These are phyloP conservation scores for Sphaerostilbella broomeana DNA, from an alignment of 2,329 filamentous ascomycete species.

Conservation along the genomic window DNA sequence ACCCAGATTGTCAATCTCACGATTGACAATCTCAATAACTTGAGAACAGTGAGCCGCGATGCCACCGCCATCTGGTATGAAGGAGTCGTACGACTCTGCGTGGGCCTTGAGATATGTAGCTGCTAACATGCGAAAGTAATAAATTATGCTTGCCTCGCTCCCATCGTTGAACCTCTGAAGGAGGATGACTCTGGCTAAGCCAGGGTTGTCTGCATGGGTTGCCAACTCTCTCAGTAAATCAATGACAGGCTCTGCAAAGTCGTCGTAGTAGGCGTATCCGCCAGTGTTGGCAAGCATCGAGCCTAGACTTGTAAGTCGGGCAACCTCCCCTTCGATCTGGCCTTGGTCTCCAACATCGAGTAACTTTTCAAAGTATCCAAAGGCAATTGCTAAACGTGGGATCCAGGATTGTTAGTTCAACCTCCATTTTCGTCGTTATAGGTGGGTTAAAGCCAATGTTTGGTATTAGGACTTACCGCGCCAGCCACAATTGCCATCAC, in stretches of 20 bases:
- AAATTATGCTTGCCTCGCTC: slow-evolving; percentile 71
- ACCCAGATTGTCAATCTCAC: slow-evolving; percentile 88
- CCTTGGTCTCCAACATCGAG: slow-evolving; percentile 58
- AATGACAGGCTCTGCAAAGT: slow-evolving; percentile 73
- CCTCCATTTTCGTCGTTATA: background rate
- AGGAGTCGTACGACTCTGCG: slow-evolving; percentile 61
- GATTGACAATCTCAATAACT: slow-evolving; percentile 65
- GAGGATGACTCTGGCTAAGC: slow-evolving; percentile 48
- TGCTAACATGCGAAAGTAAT: slow-evolving; percentile 75
- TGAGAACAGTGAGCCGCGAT: slow-evolving; percentile 63
- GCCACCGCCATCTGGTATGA: slow-evolving; percentile 53
- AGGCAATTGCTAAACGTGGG: slow-evolving; percentile 67
- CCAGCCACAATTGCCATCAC: slow-evolving; percentile 97
- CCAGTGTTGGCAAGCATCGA: slow-evolving; percentile 64
- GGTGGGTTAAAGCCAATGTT: background rate
- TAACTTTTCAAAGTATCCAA: slow-evolving; percentile 86
- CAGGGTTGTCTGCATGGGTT: slow-evolving; percentile 52
- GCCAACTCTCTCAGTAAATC: slow-evolving; percentile 60
- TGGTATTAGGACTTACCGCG: slow-evolving; percentile 60
- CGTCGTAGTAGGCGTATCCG: slow-evolving; percentile 65
- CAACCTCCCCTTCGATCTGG: slow-evolving; percentile 63
- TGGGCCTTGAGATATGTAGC: slow-evolving; percentile 78
- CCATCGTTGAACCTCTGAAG: slow-evolving; percentile 67
- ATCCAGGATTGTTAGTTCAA: background rate
- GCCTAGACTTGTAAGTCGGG: slow-evolving; percentile 65